phyloP scores from a whole-genome alignment of 768 basidiomycete genomes.

The Cubamyces sp. region DNA sequence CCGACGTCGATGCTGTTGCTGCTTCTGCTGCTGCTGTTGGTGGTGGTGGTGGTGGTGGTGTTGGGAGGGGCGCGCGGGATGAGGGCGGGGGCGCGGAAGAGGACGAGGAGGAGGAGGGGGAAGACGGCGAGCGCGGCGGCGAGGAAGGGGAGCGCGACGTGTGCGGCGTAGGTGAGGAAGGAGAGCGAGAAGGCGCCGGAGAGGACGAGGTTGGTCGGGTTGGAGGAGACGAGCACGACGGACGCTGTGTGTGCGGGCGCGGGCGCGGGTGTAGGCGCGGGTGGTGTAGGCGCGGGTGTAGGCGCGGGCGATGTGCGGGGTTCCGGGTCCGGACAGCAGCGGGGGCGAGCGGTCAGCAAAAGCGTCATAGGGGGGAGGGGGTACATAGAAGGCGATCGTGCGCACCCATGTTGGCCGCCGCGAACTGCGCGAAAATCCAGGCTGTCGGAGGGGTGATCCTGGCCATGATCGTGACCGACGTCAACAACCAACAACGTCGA shows the following conservation, averaged over 20 bases:
- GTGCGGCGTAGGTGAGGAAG: conserved; percentile 79
- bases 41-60: too few species aligned
- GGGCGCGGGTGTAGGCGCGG: background rate
- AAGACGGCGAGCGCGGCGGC: conserved; percentile 63
- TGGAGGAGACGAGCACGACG: conserved; percentile 74
- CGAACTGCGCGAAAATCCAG: conserved; percentile 78
- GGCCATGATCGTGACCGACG: background rate
- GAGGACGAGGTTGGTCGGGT: conserved; percentile 93
- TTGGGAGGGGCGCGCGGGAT: too few species aligned
- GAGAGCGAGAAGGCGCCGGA: conserved; percentile 84
- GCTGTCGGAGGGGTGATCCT: conserved; percentile 50
- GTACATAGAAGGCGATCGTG: too few species aligned
- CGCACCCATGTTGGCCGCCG: conserved; percentile 72
- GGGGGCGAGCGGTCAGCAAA: too few species aligned
- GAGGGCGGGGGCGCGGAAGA: conserved; percentile 56
- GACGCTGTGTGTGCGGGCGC: conserved; percentile 39
- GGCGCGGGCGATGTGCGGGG: too few species aligned
- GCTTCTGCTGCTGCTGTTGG: too few species aligned
- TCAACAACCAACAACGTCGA: too few species aligned
- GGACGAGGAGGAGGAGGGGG: conserved; percentile 54
- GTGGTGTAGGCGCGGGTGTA: too few species aligned
- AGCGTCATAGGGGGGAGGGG: background rate
- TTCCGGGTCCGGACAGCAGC: too few species aligned
- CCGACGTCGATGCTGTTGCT: conserved; percentile 31
- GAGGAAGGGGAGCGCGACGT: conserved; percentile 81